Evolutionary conservation across 805 yeast genomes (phyloP).

Genomic region (Saturnispora saitoi): DNA sequence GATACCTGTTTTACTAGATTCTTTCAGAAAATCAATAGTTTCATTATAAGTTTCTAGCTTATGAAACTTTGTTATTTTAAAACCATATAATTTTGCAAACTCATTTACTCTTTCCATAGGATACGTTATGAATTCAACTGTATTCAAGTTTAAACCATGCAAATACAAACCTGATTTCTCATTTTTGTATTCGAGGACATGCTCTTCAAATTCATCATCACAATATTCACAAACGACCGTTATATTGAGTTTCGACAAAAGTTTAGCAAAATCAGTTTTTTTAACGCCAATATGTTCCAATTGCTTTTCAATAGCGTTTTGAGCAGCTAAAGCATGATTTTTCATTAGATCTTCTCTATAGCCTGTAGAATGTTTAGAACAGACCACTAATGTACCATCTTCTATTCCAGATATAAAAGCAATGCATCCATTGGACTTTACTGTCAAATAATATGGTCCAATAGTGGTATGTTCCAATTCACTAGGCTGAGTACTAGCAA

Average conservation of each 20-base stretch:
- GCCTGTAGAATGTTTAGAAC: conserved; percentile 90
- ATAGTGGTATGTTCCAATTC: conserved; percentile 37
- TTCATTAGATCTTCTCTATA: conserved; percentile 34
- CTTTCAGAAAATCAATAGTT: conserved; percentile 44
- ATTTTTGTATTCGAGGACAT: conserved; percentile 63
- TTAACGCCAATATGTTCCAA: conserved; percentile 34
- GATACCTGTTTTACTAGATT: conserved; percentile 56
- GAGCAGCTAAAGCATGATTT: conserved; percentile 75
- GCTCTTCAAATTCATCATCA: conserved; percentile 91
- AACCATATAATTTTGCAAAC: conserved; percentile 66
- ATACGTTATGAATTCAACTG: conserved; percentile 52
- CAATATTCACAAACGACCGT: conserved; percentile 93
- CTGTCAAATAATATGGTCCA: conserved; percentile 76
- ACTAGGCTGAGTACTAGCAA: conserved; percentile 40
- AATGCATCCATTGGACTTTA: conserved; percentile 93
- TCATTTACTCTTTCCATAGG: conserved; percentile 49
- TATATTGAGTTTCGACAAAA: conserved; percentile 40
- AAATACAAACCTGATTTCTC: conserved; percentile 74
- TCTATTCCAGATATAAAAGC: conserved; percentile 69
- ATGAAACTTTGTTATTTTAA: conserved; percentile 47
- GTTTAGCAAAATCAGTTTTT: conserved; percentile 44
- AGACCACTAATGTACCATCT: conserved; percentile 73
- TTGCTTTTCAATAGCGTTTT: conserved; percentile 46
- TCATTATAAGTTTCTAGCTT: conserved; percentile 30
- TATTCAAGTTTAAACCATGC: conserved; percentile 79